Base-by-base conservation (phyloP, 306 rosid species). In the Luffa aegyptiaca region DNA sequence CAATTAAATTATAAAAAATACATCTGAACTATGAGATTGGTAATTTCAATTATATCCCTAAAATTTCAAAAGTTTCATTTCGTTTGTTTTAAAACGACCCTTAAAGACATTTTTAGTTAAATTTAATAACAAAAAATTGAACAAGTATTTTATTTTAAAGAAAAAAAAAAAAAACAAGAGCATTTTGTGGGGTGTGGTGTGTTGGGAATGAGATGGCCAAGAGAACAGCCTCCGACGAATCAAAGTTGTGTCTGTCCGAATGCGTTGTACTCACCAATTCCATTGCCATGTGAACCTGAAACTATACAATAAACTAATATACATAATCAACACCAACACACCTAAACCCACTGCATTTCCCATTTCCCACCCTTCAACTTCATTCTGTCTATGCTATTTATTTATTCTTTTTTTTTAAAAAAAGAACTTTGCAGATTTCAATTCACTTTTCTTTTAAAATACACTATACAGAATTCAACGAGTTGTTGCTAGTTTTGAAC, bases 171-270 rank as follows among this genome's bases (percentile, higher is more conserved):
- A 8, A 17, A 41, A 39, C 74, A 68, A 65, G 72, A 37, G 46
- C 74, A 68, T 41, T 18, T 41, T 3, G 51, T 41, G 74, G 51
- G 51, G 4, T 68, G 74, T 41, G 74, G 41, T 39, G 31, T 39
- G 51, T 39, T 68, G 74, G 74, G 74, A 68, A 68, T 68, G 74
- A 41, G 51, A 68, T 68, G 74, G 12, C 17, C 74, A 39, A 68
- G 1, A 68, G 17, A 68, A 68, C 74, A 66, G 35, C 7, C 21
- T 64, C 2, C 35, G 49, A 9, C 21, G 51, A 68, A 68, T n/a
- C 51, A 65, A 33, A 3, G 11, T 68, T 9, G 5, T 68, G 75
- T 68, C 52, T 68, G 52, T 68, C 75, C 33, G 6, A 17, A 65
- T 65, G 73, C 73, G 46, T 16, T 65, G 73, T 65, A 65, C 73